A percentile compares a stretch with the other conserved stretches of the same genome.
phyloP scores from a whole-genome alignment of 108 stramenopile species.

The Aurantiochytrium sp. region DNA sequence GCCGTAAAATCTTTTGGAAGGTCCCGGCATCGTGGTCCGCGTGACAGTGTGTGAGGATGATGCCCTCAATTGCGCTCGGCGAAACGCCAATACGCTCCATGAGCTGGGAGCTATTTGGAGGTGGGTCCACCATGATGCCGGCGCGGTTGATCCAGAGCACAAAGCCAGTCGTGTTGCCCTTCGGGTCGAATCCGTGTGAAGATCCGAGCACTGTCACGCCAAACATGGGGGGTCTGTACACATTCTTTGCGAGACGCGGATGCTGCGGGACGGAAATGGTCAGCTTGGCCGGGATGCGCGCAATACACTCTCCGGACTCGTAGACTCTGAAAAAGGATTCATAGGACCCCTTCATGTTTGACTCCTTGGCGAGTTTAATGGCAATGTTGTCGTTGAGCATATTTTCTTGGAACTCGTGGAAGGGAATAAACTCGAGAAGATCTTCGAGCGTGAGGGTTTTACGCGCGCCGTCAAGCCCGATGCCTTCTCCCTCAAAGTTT shows the following conservation, averaged over 20 bases:
- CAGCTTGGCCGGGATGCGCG: slow-evolving; percentile 28
- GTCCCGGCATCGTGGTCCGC: slow-evolving; percentile 44
- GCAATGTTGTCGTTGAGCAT: not conserved
- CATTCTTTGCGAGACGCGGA: slow-evolving; percentile 33
- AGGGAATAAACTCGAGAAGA: slow-evolving; percentile 26
- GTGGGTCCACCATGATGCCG: slow-evolving; percentile 90
- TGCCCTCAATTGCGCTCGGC: slow-evolving; percentile 20
- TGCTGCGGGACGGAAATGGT: not conserved
- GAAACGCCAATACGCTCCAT: slow-evolving; percentile 26
- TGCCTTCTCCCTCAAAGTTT: slow-evolving; percentile 16
- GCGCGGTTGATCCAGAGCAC: slow-evolving; percentile 87
- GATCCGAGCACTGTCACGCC: slow-evolving; percentile 35
- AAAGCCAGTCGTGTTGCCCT: slow-evolving; percentile 81
- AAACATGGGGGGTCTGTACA: slow-evolving; percentile 44
- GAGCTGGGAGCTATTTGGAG: slow-evolving; percentile 46
- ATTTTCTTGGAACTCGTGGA: slow-evolving; percentile 7
- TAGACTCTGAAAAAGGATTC: slow-evolving; percentile 59
- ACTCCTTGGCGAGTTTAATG: not conserved
- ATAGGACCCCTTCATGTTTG: slow-evolving; percentile 64
- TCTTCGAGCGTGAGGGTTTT: slow-evolving; percentile 18
- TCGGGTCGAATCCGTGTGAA: slow-evolving; percentile 56
- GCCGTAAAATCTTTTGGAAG: slow-evolving; percentile 32
- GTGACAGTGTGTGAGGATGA: slow-evolving; percentile 41
- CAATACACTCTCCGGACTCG: slow-evolving; percentile 61
- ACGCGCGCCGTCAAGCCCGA: slow-evolving; percentile 18